Evolutionary conservation across 2,329 filamentous ascomycete genomes (phyloP), one percentile per base, ranked within the genome.

Genomic region (Metarhizium anisopliae): DNA sequence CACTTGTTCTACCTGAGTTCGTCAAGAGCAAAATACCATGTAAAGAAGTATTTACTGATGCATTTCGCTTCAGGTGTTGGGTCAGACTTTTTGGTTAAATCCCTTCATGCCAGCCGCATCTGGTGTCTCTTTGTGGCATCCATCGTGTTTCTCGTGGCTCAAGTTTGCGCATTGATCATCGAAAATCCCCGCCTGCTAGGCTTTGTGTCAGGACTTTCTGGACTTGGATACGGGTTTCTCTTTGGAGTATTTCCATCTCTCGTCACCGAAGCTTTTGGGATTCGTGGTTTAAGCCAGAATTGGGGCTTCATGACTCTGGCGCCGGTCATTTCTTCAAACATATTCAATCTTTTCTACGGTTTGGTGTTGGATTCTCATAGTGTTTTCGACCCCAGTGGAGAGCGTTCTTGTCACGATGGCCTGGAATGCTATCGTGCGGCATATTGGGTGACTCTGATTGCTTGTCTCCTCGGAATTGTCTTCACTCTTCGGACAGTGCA

Each of bases 251-350:
- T 89, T 70, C 94, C 94, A 0, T 92, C 91, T 13, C 84, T 97
- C 18, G 82, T 89, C 10, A 90, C 92, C 6, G 92, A 97, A 68
- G 86, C 87, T 0, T 99, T 99, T 68, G 94, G 94, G 7, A 87
- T 96, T 30, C 81, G 86, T 58, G 93, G 92, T 1, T 77, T 99
- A 50, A 91, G 87, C 55, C 90, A 96, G 67, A 99, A 97, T 66
- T 99, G 94, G 93, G 94, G 94, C 14, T 87, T 88, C 63, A 95
- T 99, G 85, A 96, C 90, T 0, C 76, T 96, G 51, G 87, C 90
- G 2, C 92, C 93, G 0, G 90, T 96, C 2, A 72, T 96, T 32
- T 91, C 86, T 8, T 92, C 90, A 52, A 95, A 97, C 64, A 70
- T 96, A 25, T 97, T 95, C 78, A 99, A 97, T 67, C 73, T 96